Percentiles rank a stretch among this genome's conserved stretches.
Evolutionary conservation across 768 basidiomycete genomes (phyloP).

Genomic region (Mycena rebaudengoi): DNA sequence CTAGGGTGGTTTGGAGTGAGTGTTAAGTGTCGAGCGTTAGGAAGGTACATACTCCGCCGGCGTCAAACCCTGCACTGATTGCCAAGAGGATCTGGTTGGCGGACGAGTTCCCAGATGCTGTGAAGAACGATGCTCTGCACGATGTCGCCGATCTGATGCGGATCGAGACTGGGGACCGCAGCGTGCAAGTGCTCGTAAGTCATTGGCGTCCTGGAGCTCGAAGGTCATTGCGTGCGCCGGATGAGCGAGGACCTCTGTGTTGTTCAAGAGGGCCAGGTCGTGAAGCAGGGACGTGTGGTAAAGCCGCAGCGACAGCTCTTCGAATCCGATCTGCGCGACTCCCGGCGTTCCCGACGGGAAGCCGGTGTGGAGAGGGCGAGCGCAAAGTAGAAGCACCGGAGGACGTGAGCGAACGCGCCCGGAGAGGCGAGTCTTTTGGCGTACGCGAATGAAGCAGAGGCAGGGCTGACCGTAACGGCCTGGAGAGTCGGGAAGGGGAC

Average conservation of each 20-base stretch:
- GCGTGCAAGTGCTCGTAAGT: slow-evolving; percentile 5
- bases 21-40: not conserved
- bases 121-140: slow-evolving; percentile 1
- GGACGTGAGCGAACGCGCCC: not conserved
- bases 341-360: slow-evolving; percentile 9
- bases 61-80: not conserved
- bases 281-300: slow-evolving; percentile 7
- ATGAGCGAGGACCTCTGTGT: not conserved
- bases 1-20: slow-evolving; percentile 2
- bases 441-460: not conserved
- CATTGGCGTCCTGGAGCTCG: slow-evolving; percentile 1
- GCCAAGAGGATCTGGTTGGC: not conserved
- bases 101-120: slow-evolving; percentile 1
- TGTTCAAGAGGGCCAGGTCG: not conserved
- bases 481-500: slow-evolving; percentile 2
- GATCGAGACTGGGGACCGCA: not conserved
- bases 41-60: slow-evolving; percentile 2
- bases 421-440: slow-evolving; percentile 6
- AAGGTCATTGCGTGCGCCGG: slow-evolving; percentile 9
- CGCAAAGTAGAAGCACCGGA: slow-evolving; percentile 7
- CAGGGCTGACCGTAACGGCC: not conserved
- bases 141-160: slow-evolving; percentile 48
- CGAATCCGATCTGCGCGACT: slow-evolving; percentile 6
- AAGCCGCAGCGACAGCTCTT: slow-evolving; percentile 3
- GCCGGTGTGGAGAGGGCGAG: slow-evolving; percentile 7